Conservation (phyloP, 208 protist species). For the Acanthamoeba royreba region DNA sequence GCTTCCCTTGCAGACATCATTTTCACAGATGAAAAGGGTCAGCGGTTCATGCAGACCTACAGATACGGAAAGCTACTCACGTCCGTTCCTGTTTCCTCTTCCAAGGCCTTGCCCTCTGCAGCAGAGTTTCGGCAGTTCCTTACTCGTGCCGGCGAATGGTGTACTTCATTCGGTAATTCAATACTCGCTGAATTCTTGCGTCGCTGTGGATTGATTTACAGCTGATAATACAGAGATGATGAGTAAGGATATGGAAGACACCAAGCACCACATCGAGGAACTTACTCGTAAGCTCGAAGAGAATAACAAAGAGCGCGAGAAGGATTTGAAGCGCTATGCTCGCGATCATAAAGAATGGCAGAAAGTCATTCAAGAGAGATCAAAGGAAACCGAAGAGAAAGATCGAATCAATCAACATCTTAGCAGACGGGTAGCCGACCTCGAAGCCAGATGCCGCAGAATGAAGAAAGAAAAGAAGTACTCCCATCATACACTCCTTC, state of each 20-base stretch:
- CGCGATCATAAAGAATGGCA: neutral
- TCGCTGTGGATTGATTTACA: neutral
- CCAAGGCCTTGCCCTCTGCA: neutral
- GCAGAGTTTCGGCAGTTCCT: neutral
- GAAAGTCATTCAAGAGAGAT: neutral
- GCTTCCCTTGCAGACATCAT: neutral
- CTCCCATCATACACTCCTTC: too few relatives aligned
- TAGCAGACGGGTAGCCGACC: neutral
- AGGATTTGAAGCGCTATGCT: neutral
- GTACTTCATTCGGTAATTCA: neutral
- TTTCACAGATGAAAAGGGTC: neutral
- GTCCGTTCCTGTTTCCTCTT: neutral
- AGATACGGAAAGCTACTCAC: neutral
- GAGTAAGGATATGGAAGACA: neutral
- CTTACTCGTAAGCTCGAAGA: neutral
- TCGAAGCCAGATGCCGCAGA: neutral
- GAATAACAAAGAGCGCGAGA: neutral
- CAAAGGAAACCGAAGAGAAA: neutral
- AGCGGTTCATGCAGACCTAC: neutral
- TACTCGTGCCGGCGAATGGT: neutral
- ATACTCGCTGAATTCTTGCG: neutral
- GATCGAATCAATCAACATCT: neutral
- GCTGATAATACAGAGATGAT: neutral
- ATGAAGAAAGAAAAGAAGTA: neutral
- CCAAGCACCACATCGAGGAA: neutral